Base-by-base conservation (phyloP, 2,329 filamentous ascomycete genomes). In the Aspergillus alliaceus region DNA sequence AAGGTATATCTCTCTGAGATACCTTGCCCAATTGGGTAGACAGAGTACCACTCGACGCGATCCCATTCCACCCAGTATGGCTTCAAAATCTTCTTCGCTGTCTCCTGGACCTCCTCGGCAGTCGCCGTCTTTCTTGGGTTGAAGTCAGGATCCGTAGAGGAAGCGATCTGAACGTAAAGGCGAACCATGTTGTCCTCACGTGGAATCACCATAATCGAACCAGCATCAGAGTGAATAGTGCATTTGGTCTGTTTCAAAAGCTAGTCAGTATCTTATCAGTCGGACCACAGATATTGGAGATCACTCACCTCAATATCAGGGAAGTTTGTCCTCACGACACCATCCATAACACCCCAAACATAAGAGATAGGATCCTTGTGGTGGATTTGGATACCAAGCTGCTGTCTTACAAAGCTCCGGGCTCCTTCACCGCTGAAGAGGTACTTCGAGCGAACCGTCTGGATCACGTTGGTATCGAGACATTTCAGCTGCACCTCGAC, bases 401-500 rank as follows among this genome's bases (percentile, higher is more conserved):
- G 78, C 54, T 86, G 80, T 56, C 85, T 75, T 6, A 87, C 78
- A 63, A 85, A 86, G 67, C 83, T 86, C 61, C 80, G 79, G 24
- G 85, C 84, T 46, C 85, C 85, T 71, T 87, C 85, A 35, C 83
- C 85, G 66, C 82, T 84, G 72, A 86, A 87, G 12, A 87, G 73
- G 59, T 86, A 87, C 72, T 86, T 87, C 39, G 84, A 75, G 55
- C 83, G 78, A 11, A 86, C 79, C 1, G 79, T 92, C 75, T 96
- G 89, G 35, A 80, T 81, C 8, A 81, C 77, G 22, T 84, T 85
- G 29, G 90, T 90, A 67, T 96, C 89, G 14, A 92, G 81, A 66
- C 93, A 89, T 69, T 88, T 85, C 48, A 96, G 77, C 57, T 86
- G 82, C 27, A 96, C 91, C 63, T 90, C 83, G 1, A 96, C 90